These are phyloP conservation scores for Exidia glandulosa DNA, from an alignment of 768 basidiomycete species.

Conservation along the genomic window DNA sequence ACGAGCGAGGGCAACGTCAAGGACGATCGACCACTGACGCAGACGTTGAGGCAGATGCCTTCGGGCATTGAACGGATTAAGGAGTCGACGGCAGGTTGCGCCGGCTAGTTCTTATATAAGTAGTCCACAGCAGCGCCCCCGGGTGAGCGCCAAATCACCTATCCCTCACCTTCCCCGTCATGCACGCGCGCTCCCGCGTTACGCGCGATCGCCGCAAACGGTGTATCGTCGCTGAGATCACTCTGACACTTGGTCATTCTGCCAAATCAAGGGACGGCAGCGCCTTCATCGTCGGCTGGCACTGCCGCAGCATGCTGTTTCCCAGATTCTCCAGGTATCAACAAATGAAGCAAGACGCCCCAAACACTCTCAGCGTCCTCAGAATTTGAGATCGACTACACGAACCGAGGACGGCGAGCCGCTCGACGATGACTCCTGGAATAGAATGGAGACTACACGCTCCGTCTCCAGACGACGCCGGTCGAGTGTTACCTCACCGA, in stretches of 20 bases:
- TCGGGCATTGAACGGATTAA: neutral
- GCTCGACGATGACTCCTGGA: neutral
- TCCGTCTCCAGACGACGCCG: neutral
- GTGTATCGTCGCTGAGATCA: too few relatives aligned
- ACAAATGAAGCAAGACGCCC: neutral
- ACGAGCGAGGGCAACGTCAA: neutral
- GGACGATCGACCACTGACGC: neutral
- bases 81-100: neutral
- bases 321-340: neutral
- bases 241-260: too few relatives aligned
- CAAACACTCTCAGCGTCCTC: neutral
- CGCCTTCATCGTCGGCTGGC: too few relatives aligned
- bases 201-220: too few relatives aligned
- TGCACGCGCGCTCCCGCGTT: too few relatives aligned
- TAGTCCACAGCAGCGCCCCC: too few relatives aligned
- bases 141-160: too few relatives aligned
- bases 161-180: too few relatives aligned
- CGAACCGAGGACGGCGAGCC: neutral
- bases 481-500: slow-evolving; percentile 3
- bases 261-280: too few relatives aligned
- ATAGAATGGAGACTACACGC: neutral
- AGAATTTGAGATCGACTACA: neutral
- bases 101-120: neutral
- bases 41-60: neutral
- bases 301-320: neutral